Evolutionary conservation across 306 rosid species (phyloP).

Genomic region (Biancaea sappan): DNA sequence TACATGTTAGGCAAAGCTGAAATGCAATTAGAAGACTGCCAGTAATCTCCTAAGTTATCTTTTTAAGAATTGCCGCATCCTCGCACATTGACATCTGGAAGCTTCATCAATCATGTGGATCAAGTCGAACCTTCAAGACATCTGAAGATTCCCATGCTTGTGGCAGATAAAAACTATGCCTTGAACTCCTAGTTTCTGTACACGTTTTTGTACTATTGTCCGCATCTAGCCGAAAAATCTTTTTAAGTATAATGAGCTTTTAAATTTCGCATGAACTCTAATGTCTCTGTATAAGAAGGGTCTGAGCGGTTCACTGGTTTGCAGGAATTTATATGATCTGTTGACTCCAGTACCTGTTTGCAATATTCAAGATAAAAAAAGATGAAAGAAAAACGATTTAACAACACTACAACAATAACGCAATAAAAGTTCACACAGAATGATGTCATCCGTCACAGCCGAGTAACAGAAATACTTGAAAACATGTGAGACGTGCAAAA

Average conservation of each 20-base stretch:
- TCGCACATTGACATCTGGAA: not conserved
- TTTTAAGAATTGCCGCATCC: not conserved
- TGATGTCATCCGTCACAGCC: not conserved
- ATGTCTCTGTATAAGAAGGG: slow-evolving; percentile 80
- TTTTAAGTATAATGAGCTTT: slow-evolving; percentile 47
- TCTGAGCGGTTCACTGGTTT: slow-evolving; percentile 80
- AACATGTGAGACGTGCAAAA: not conserved
- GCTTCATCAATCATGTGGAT: not conserved
- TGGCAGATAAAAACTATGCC: slow-evolving; percentile 6
- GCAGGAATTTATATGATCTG: slow-evolving; percentile 95
- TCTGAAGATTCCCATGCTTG: not conserved
- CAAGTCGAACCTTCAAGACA: not conserved
- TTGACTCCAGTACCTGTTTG: slow-evolving; percentile 87
- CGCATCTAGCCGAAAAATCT: not conserved
- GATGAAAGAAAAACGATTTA: not conserved
- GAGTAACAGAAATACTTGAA: not conserved
- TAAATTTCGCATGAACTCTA: slow-evolving; percentile 74
- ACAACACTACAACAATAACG: not conserved
- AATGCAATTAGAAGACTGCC: slow-evolving; percentile 27
- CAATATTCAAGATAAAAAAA: slow-evolving; percentile 19
- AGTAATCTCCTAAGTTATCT: not conserved
- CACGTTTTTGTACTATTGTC: slow-evolving; percentile 24
- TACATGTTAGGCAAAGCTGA: slow-evolving; percentile 28
- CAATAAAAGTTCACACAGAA: not conserved
- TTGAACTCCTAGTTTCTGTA: slow-evolving; percentile 25